Percentiles rank a stretch among this genome's conserved stretches.
These are phyloP conservation scores for Dalbergia cochinchinensis DNA, from an alignment of 306 rosid genomes.

Conservation along the genomic window DNA sequence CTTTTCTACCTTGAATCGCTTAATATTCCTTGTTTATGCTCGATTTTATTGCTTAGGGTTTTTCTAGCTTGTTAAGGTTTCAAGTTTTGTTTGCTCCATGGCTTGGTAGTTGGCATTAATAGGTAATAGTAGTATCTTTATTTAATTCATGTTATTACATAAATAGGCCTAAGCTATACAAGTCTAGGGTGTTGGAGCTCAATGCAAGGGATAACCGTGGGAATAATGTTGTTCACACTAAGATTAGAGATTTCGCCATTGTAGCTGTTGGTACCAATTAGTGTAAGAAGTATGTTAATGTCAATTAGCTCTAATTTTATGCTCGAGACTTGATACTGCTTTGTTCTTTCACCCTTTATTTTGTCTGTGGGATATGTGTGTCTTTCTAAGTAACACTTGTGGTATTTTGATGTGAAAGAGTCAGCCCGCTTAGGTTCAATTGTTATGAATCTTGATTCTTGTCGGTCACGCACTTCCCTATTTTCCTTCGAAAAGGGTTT, in stretches of 20 bases:
- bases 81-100: background rate
- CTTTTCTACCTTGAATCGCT: background rate
- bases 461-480: background rate
- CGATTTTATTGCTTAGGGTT: background rate
- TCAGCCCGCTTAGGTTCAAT: background rate
- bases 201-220: constrained; percentile 99
- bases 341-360: background rate
- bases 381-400: background rate
- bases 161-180: constrained; percentile 84
- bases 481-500: background rate
- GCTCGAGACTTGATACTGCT: background rate
- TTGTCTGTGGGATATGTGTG: constrained; percentile 1
- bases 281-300: constrained; percentile 58
- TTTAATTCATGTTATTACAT: constrained; percentile 8
- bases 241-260: constrained; percentile 90
- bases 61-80: background rate
- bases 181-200: constrained; percentile 89
- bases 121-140: background rate
- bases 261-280: constrained; percentile 74
- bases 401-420: background rate
- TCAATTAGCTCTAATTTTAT: background rate
- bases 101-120: constrained; percentile 1
- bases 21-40: background rate
- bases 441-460: background rate
- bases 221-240: constrained; percentile 90